These are phyloP conservation scores for Pythium diclinum DNA, from an alignment of 352 stramenopile species.

Conservation along the genomic window DNA sequence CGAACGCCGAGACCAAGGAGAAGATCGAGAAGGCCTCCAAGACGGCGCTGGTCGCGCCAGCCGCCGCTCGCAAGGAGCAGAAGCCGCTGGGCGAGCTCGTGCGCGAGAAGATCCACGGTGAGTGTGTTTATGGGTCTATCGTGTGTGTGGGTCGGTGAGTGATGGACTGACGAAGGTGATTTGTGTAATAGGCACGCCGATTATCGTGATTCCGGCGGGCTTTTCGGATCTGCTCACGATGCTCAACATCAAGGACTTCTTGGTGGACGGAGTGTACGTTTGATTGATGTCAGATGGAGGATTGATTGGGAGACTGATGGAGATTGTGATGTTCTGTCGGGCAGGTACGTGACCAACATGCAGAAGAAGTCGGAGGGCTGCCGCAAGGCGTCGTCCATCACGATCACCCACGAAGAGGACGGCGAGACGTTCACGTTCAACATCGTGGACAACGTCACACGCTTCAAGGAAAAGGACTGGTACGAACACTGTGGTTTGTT, in stretches of 20 bases:
- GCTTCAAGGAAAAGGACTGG: constrained; percentile 88
- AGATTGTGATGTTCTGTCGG: background rate
- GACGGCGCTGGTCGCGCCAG: constrained; percentile 45
- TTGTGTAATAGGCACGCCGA: constrained; percentile 59
- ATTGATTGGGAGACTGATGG: background rate
- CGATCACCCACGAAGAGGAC: constrained; percentile 79
- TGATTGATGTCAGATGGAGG: background rate
- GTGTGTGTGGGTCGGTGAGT: background rate
- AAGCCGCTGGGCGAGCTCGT: constrained; percentile 60
- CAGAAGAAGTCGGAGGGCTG: constrained; percentile 85
- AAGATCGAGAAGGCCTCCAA: constrained; percentile 86
- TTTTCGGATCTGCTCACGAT: constrained; percentile 88
- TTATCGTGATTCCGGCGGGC: constrained; percentile 88
- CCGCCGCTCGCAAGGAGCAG: constrained; percentile 53
- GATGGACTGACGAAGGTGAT: constrained; percentile 5
- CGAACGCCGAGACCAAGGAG: constrained; percentile 85
- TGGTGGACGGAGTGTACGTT: constrained; percentile 80
- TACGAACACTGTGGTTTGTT: constrained; percentile 24
- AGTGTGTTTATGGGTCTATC: background rate
- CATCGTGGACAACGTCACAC: constrained; percentile 83
- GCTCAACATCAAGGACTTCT: constrained; percentile 87
- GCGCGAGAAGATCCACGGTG: constrained; percentile 76
- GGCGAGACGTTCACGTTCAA: constrained; percentile 85
- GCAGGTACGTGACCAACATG: constrained; percentile 60
- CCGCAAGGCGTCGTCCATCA: constrained; percentile 79